Evolutionary conservation across 2,329 filamentous ascomycete species (phyloP), one percentile per base, ranked within the genome.

Genomic region (Xenoacremonium recifei): DNA sequence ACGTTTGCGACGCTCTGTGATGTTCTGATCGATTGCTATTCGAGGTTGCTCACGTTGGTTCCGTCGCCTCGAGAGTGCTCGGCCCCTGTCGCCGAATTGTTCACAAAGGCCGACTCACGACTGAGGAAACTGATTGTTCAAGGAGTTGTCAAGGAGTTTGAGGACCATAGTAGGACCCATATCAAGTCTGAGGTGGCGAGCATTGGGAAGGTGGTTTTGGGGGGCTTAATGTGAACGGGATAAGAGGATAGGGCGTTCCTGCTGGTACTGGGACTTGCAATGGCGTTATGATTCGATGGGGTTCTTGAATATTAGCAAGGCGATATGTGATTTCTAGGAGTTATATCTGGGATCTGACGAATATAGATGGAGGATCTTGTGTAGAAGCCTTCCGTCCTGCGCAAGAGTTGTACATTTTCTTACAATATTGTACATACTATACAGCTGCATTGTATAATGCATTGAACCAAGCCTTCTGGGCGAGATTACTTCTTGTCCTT

Each of bases 1-100:
- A 96, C 91, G 0, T 97, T 97, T 69, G 86, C 90, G 12, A 96
- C 93, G 11, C 75, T 99, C 6, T 97, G 93, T 69, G 93, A 99
- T 61, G 89, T 95, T 3, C 71, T 99, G 47, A 95, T 96, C 56
- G 93, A 97, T 64, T 89, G 84, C 59, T 99, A 99, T 68, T 82
- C 83, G 25, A 81, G 84, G 40, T 80, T 99, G 20, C 72, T 95
- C 56, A 75, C 74, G 32, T 72, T 99, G 45, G 73, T 97, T 17
- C 77, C 83, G n/a, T 81, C 82, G 3, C 85, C 91, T 1, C 79
- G 85, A 19, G 78, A 87, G 37, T 93, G 88, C 59, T 80, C 76
- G 4, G 76, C 81, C 1, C 67, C 73, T 0, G 75, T 97, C 1
- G 87, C 84, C 0, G 93, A 97, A 62, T 72, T 92, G 40, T 99